Percentiles rank a stretch among this genome's conserved stretches.
Evolutionary conservation across 75 land plant species (phyloP).

Genomic region (Selaginella tamariscina): DNA sequence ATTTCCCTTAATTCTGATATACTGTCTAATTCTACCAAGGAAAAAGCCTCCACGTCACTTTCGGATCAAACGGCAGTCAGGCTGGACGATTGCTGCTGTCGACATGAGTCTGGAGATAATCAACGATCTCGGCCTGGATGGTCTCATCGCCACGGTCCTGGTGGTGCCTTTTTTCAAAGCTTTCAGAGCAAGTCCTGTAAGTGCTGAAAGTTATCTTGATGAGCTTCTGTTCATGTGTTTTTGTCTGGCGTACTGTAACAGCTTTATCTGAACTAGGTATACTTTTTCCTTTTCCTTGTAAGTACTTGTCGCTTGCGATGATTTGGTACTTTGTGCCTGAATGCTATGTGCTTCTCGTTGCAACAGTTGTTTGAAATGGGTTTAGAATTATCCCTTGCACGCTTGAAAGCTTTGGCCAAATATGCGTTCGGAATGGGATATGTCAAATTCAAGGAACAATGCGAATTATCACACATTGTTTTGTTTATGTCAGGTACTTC

Average conservation of each 20-base stretch:
- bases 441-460: neutral
- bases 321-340: neutral
- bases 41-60: constrained; percentile 1
- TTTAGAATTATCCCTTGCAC: constrained; percentile 86
- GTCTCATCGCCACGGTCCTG: constrained; percentile 73
- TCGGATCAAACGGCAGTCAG: too few relatives aligned
- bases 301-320: constrained; percentile 13
- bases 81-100: neutral
- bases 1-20: too few relatives aligned
- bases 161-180: constrained; percentile 75
- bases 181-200: constrained; percentile 79
- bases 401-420: constrained; percentile 84
- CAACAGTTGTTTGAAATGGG: constrained; percentile 97
- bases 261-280: constrained; percentile 94
- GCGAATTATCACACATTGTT: neutral
- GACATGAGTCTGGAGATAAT: constrained; percentile 50
- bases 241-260: constrained; percentile 76
- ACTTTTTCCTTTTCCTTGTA: constrained; percentile 88
- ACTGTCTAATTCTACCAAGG: constrained; percentile 1
- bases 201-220: constrained; percentile 16
- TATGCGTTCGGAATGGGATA: constrained; percentile 93
- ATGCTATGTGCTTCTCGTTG: constrained; percentile 2
- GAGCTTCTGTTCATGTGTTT: constrained; percentile 8
- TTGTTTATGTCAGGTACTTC: constrained; percentile 43
- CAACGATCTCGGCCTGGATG: constrained; percentile 86